phyloP scores from a whole-genome alignment of 2,329 filamentous ascomycete genomes.

The Epichloe scottii region DNA sequence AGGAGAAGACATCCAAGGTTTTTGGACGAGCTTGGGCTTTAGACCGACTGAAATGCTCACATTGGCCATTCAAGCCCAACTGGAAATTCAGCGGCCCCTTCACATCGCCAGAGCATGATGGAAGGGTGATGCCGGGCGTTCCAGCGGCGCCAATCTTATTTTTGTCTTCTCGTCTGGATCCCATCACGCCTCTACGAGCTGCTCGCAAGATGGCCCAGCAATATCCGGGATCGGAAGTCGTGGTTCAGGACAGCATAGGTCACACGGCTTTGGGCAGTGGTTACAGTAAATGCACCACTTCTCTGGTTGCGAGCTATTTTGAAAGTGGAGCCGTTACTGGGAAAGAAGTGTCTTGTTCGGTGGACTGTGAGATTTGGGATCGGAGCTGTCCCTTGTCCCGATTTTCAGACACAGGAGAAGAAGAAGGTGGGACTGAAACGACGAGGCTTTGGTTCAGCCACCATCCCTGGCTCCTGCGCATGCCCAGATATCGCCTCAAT shows the following conservation, averaged over 20 bases:
- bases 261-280: constrained; percentile 5
- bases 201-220: constrained; percentile 5
- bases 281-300: not conserved
- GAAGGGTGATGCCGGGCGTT: constrained; percentile 12
- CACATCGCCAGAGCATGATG: constrained; percentile 10
- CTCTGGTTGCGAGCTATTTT: not conserved
- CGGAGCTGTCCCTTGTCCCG: not conserved
- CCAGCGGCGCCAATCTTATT: constrained; percentile 31
- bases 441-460: not conserved
- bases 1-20: constrained; percentile 15
- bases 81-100: constrained; percentile 25
- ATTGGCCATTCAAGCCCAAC: constrained; percentile 22
- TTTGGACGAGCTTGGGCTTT: constrained; percentile 20
- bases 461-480: not conserved
- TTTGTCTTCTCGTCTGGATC: constrained; percentile 28
- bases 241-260: constrained; percentile 10
- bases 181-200: constrained; percentile 27
- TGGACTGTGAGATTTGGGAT: not conserved
- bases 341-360: not conserved
- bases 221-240: constrained; percentile 11
- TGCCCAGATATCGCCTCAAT: not conserved
- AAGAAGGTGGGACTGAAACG: not conserved
- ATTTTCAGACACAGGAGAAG: not conserved
- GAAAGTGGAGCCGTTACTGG: not conserved
- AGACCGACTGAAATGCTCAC: constrained; percentile 25